Percentiles rank a stretch among this genome's conserved stretches.
These are phyloP conservation scores for Diaporthe destruens DNA, from an alignment of 2,329 filamentous ascomycete species.

Conservation along the genomic window DNA sequence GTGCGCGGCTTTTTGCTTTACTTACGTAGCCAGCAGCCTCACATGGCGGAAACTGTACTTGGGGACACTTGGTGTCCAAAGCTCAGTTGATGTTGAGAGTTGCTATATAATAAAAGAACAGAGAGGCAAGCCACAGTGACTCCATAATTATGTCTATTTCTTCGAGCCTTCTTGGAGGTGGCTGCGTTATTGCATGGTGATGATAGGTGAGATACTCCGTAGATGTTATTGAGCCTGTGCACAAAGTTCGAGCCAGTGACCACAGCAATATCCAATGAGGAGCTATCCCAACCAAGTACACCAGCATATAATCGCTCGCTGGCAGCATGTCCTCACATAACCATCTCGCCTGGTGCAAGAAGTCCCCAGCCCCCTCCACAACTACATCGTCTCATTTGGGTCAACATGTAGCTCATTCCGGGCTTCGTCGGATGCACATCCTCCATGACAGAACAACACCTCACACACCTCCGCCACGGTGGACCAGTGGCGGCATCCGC, in stretches of 20 bases:
- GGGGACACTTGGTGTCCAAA: no score
- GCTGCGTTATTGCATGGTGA: background rate
- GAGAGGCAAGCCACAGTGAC: no score
- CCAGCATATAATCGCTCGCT: background rate
- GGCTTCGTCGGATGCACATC: conserved; percentile 63
- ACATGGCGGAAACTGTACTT: no score
- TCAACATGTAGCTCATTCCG: conserved; percentile 66
- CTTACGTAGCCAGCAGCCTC: no score
- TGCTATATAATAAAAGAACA: no score
- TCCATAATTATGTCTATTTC: no score
- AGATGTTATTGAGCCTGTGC: background rate
- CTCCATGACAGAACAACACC: conserved; percentile 76
- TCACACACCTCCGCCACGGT: conserved; percentile 63
- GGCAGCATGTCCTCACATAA: conserved; percentile 31
- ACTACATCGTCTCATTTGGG: conserved; percentile 67
- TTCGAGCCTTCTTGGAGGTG: no score
- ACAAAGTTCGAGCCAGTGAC: background rate
- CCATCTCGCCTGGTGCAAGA: conserved; percentile 47
- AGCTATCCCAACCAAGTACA: background rate
- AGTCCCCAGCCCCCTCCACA: conserved; percentile 68
- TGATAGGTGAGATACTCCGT: background rate
- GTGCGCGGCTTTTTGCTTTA: background rate
- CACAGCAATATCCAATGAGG: background rate
- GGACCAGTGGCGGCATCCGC: conserved; percentile 58
- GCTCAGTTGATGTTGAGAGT: no score